Conservation (phyloP, 108 stramenopile genomes). For the Stephanodiscus minutulus region DNA sequence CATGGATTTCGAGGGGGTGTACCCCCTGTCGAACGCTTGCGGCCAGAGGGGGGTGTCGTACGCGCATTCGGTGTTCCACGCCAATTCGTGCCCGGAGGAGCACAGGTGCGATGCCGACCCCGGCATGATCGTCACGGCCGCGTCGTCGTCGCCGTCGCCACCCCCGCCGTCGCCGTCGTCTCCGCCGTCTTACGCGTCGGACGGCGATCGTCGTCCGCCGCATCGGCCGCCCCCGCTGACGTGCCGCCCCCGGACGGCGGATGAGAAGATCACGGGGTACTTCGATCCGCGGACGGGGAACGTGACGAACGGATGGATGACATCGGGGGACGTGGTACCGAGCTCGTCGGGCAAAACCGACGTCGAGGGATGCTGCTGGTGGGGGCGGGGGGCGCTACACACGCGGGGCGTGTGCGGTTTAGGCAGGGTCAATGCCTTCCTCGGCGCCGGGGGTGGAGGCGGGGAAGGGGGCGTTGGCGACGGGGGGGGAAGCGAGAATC, state of each 20-base stretch:
- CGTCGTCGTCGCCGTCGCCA: too few relatives aligned
- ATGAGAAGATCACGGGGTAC: background rate
- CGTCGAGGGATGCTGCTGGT: conserved; percentile 53
- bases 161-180: too few relatives aligned
- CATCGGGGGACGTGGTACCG: background rate
- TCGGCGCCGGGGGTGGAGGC: conserved; percentile 11
- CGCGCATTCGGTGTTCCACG: background rate
- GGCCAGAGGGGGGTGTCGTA: conserved; percentile 29
- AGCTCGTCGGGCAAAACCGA: conserved; percentile 34
- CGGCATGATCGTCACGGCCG: background rate
- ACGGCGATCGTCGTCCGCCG: background rate
- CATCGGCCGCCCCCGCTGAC: background rate
- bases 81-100: conserved; percentile 2
- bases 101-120: background rate
- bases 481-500: background rate
- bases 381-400: conserved; percentile 46
- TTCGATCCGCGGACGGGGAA: background rate
- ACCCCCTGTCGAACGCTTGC: conserved; percentile 45
- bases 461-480: too few relatives aligned
- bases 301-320: background rate
- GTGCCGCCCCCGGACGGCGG: background rate
- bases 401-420: conserved; percentile 39
- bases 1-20: too few relatives aligned
- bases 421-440: conserved; percentile 36
- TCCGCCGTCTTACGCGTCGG: too few relatives aligned